Evolutionary conservation across 352 stramenopile genomes (phyloP).

Genomic region (Halophytophthora polymorphica): DNA sequence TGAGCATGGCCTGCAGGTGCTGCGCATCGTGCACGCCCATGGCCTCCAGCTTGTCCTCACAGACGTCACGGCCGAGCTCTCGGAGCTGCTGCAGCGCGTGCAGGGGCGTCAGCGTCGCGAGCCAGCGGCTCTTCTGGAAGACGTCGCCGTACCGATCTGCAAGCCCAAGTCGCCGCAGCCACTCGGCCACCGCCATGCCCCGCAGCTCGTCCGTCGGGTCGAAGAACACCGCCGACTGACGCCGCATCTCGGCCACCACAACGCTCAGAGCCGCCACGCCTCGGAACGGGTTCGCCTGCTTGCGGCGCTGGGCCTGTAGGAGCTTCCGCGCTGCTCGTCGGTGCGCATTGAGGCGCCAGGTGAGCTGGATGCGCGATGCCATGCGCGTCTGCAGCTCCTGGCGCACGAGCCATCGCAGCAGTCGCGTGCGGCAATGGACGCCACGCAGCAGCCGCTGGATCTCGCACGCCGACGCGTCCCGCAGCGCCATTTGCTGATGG

Average conservation of each 20-base stretch:
- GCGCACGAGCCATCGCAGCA: slow-evolving; percentile 35
- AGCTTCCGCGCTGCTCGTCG: slow-evolving; percentile 43
- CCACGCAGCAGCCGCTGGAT: slow-evolving; percentile 63
- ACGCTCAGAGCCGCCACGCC: slow-evolving; percentile 14
- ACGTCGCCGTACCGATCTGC: slow-evolving; percentile 38
- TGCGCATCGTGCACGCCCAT: slow-evolving; percentile 40
- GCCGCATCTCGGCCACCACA: slow-evolving; percentile 36
- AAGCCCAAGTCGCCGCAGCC: slow-evolving; percentile 59
- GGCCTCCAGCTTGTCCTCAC: slow-evolving; percentile 26
- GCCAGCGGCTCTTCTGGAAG: slow-evolving; percentile 38
- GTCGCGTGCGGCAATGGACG: slow-evolving; percentile 23
- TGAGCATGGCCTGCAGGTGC: slow-evolving; percentile 51
- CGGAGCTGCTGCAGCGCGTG: slow-evolving; percentile 23
- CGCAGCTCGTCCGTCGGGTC: slow-evolving; percentile 60
- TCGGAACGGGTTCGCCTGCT: slow-evolving; percentile 52
- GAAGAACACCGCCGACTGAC: slow-evolving; percentile 26
- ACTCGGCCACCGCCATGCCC: slow-evolving; percentile 47
- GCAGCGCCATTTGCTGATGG: slow-evolving; percentile 23
- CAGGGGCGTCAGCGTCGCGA: slow-evolving; percentile 3
- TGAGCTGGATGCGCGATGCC: slow-evolving; percentile 53
- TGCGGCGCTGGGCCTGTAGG: slow-evolving; percentile 45
- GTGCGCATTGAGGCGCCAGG: slow-evolving; percentile 58
- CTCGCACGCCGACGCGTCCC: slow-evolving; percentile 41
- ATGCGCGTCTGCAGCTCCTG: slow-evolving; percentile 44
- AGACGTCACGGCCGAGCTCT: slow-evolving; percentile 14